These are phyloP conservation scores for Cardamine resedifolia DNA, from an alignment of 345 rosid genomes.

Conservation along the genomic window DNA sequence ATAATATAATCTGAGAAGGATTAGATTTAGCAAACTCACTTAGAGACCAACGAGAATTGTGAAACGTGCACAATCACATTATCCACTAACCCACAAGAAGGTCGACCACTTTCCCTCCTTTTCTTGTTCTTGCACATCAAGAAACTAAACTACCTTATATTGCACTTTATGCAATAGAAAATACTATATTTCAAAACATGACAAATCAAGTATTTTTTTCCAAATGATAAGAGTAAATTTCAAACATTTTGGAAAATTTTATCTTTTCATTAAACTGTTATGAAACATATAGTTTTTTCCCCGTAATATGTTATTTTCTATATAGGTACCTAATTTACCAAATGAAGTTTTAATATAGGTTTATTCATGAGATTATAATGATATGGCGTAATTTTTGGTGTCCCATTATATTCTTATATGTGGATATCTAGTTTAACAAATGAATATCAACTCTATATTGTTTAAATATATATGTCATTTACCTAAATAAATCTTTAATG, in stretches of 20 bases:
- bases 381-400: too few relatives aligned
- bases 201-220: too few relatives aligned
- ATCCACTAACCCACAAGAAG: constrained; percentile 38
- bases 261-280: neutral
- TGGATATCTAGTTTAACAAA: too few relatives aligned
- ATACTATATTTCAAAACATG: neutral
- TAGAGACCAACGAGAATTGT: constrained; percentile 19
- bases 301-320: neutral
- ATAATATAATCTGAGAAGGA: neutral
- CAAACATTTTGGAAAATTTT: neutral
- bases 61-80: constrained; percentile 39
- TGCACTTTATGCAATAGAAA: neutral
- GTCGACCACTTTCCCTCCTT: constrained; percentile 33
- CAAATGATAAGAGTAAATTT: neutral
- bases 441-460: too few relatives aligned
- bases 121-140: constrained; percentile 28
- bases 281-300: neutral
- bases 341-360: too few relatives aligned
- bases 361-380: too few relatives aligned
- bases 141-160: constrained; percentile 18
- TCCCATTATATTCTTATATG: too few relatives aligned
- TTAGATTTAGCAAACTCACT: constrained; percentile 25
- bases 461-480: too few relatives aligned
- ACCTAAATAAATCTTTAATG: neutral
- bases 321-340: too few relatives aligned